Percentiles rank a stretch among this genome's conserved stretches.
Evolutionary conservation across 306 rosid genomes (phyloP).

Genomic region (Cyamopsis tetragonoloba): DNA sequence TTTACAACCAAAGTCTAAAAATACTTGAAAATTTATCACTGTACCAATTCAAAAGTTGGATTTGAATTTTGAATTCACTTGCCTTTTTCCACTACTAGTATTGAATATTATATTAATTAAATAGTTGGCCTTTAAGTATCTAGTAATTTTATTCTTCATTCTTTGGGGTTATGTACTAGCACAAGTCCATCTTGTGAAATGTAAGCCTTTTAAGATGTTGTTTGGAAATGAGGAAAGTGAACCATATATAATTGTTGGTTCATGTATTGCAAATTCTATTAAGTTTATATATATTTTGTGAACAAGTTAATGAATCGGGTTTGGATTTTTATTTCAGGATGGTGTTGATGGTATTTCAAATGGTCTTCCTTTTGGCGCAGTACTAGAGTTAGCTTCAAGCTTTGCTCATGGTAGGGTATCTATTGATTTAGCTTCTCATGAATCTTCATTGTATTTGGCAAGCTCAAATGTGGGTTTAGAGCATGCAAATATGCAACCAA

Average conservation of each 20-base stretch:
- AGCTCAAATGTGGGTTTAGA: slow-evolving; percentile 65
- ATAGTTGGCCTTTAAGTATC: background rate
- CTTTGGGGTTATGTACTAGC: background rate
- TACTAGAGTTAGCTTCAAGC: slow-evolving; percentile 48
- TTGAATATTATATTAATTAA: background rate
- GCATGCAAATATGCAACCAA: slow-evolving; percentile 67
- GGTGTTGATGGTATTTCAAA: slow-evolving; percentile 30
- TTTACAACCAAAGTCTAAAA: background rate
- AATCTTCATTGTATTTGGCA: slow-evolving; percentile 33
- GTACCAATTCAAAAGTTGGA: background rate
- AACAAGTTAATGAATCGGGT: background rate
- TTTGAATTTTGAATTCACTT: background rate
- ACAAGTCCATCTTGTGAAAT: background rate
- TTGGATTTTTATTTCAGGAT: slow-evolving; percentile 41
- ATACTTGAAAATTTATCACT: background rate
- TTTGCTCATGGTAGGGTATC: slow-evolving; percentile 42
- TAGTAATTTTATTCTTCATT: background rate
- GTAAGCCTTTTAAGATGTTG: background rate
- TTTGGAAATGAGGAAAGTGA: background rate
- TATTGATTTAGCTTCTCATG: slow-evolving; percentile 37
- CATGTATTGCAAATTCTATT: background rate
- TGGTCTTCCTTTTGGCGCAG: slow-evolving; percentile 40
- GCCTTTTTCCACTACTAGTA: background rate
- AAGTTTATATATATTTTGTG: background rate
- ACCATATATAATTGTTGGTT: background rate